A percentile compares a stretch with the other conserved stretches of the same genome.
These are phyloP conservation scores for Aureobasidium leucospermi DNA, from an alignment of 2,329 filamentous ascomycete species.

Conservation along the genomic window DNA sequence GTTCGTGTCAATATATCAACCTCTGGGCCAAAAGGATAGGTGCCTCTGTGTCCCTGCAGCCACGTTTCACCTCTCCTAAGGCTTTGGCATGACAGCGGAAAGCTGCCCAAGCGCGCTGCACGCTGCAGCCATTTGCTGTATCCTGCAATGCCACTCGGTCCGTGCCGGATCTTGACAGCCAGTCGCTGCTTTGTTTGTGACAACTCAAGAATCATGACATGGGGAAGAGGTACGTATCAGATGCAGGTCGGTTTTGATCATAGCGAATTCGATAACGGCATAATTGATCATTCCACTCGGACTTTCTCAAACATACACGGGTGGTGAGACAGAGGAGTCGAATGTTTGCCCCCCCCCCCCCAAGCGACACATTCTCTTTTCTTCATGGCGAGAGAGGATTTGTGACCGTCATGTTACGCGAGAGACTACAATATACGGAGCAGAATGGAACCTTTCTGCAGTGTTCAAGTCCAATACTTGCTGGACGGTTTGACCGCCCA, in stretches of 20 bases:
- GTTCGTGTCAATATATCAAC: not conserved
- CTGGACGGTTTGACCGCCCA: constrained; percentile 1
- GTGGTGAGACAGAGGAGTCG: not conserved
- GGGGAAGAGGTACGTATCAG: constrained; percentile 10
- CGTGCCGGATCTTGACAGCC: constrained; percentile 7
- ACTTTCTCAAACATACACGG: not conserved
- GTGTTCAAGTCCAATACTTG: not conserved
- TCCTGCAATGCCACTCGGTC: constrained; percentile 13
- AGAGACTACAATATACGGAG: not conserved
- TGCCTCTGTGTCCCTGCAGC: constrained; percentile 12
- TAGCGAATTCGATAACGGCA: not conserved
- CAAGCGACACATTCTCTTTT: not conserved
- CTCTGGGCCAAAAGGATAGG: constrained; percentile 1
- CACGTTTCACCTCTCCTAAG: constrained; percentile 13
- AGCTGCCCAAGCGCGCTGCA: constrained; percentile 10
- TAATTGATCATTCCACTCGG: not conserved
- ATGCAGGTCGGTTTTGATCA: not conserved
- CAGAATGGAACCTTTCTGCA: not conserved
- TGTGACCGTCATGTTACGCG: not conserved
- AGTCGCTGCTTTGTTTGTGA: constrained; percentile 13
- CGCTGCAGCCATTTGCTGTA: constrained; percentile 10
- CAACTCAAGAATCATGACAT: constrained; percentile 13
- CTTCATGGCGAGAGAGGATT: not conserved
- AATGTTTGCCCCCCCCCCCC: not conserved
- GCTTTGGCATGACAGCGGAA: constrained; percentile 12